Conservation (phyloP, 306 rosid species). For the Prunus campanulata region DNA sequence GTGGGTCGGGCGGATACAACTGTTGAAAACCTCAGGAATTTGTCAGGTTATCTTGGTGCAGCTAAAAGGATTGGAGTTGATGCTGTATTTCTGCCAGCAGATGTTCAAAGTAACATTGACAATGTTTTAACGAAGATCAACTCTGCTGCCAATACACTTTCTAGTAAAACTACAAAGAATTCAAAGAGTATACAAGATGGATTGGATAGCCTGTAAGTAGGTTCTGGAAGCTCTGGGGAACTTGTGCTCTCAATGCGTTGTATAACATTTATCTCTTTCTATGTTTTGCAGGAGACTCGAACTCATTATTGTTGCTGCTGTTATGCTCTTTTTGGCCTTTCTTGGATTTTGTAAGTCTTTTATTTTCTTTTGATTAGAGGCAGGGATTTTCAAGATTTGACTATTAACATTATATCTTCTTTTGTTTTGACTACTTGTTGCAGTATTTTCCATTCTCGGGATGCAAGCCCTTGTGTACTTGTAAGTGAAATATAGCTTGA, state of each 20-base stretch:
- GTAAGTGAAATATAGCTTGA: constrained; percentile 48
- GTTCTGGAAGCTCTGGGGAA: not conserved
- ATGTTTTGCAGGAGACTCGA: constrained; percentile 60
- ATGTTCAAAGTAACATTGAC: constrained; percentile 67
- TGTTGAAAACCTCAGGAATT: constrained; percentile 57
- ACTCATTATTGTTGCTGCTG: constrained; percentile 72
- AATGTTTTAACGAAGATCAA: constrained; percentile 50
- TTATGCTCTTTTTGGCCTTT: constrained; percentile 80
- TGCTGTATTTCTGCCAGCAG: constrained; percentile 67
- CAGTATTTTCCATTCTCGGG: constrained; percentile 88
- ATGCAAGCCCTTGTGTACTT: constrained; percentile 65
- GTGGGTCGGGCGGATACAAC: constrained; percentile 58
- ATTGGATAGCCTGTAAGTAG: constrained; percentile 59
- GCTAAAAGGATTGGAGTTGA: constrained; percentile 78
- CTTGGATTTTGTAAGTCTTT: constrained; percentile 78
- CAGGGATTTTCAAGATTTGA: not conserved
- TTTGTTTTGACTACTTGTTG: constrained; percentile 11
- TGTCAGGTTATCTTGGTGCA: constrained; percentile 75
- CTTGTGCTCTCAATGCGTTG: not conserved
- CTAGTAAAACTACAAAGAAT: constrained; percentile 48
- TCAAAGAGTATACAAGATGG: constrained; percentile 54
- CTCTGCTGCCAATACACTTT: constrained; percentile 58
- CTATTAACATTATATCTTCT: not conserved
- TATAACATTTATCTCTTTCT: not conserved
- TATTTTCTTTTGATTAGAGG: constrained; percentile 15